Evolutionary conservation across 1,284 basidiomycete genomes (phyloP), one percentile per base, ranked within the genome.

Genomic region (Ceratobasidium sp.): DNA sequence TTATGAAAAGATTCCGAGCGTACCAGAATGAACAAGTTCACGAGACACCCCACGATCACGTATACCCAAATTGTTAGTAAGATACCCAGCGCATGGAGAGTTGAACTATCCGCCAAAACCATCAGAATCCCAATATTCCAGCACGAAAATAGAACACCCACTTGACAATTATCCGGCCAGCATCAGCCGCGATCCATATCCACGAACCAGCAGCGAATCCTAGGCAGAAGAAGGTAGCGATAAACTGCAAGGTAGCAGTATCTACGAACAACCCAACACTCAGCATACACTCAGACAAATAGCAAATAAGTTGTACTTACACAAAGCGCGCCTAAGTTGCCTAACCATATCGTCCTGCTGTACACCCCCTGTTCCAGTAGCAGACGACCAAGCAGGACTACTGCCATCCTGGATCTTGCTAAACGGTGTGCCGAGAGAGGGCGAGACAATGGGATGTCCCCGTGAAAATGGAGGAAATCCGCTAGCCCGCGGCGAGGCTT

Each of bases 11-110:
- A 40, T 5, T 49, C 12, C 61, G 26, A 4, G 44, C 70, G 15
- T 55, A 75, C 72, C 46, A 75, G 23, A 20, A 75, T 55, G 28
- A 75, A 75, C n/a, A 75, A 46, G 44, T 75, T 75, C 15, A 75
- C 72, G 18, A 75, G 18, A 49, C 72, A 75, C 26, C 72, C 72
- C 23, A 53, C 72, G n/a, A 75, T 15, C 13, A 66, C 60, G 23
- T 66, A 75, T 15, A 75, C 61, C 72, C 72, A 75, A 15, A 75
- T 66, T n/a, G 61, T 66, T 26, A 64, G 61, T 23, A 75, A 33
- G 23, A 75, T 75, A 13, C 46, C 72, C 5, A 64, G 1, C 33
- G 72, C 72, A 66, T 75, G 72, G 12, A 75, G 44, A 20, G 72
- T 63, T 23, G 72, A 20, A 51, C 56, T 63, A 26, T 3, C 56